Base-by-base conservation (phyloP, 106 monocot species). In the Dioscorea alata region DNA sequence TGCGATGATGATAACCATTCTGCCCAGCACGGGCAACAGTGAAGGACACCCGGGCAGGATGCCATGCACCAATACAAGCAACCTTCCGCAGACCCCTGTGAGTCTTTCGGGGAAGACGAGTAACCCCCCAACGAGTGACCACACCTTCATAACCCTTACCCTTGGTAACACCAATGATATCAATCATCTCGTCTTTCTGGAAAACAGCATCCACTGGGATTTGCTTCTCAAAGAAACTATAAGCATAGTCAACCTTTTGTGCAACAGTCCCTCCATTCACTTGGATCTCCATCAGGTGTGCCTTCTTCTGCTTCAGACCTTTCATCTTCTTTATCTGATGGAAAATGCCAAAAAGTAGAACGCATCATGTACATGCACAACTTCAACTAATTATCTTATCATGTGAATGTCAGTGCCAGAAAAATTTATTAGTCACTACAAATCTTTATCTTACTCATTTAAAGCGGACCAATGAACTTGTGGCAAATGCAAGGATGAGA, bases 71-170 rank as follows among this genome's bases (percentile, higher is more conserved):
- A 14, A 82, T 82, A 77, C 82, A 82, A 19, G 82, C 82, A 60
- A 82, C 77, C 77, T 82, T 82, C 12, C 82, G 68, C 8, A 82
- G 76, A 51, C 82, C 82, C 35, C 77, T 77, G 73, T 81, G 81
- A 21, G 81, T 81, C 52, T 81, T 81, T 23, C 76, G 81, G 13
- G 81, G 81, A 54, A 81, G 82, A 48, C 77, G 77, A 12, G 82
- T 82, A 13, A 82, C 77, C 49, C 82, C 82, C 82, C 82, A 82
- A 25, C 77, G 72, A 21, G 82, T 82, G 48, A 82, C 82, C 13
- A 82, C 82, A 69, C 82, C 82, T 69, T 82, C 82, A 23, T 82
- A 82, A 12, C 77, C 77, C 65, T 82, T 82, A 74, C 82, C 82
- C 33, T 82, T 82, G 17, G 82, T 82, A 24, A 82, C 82, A 60